Evolutionary conservation across 208 protist genomes (phyloP).

Genomic region (Crithidia bombi): DNA sequence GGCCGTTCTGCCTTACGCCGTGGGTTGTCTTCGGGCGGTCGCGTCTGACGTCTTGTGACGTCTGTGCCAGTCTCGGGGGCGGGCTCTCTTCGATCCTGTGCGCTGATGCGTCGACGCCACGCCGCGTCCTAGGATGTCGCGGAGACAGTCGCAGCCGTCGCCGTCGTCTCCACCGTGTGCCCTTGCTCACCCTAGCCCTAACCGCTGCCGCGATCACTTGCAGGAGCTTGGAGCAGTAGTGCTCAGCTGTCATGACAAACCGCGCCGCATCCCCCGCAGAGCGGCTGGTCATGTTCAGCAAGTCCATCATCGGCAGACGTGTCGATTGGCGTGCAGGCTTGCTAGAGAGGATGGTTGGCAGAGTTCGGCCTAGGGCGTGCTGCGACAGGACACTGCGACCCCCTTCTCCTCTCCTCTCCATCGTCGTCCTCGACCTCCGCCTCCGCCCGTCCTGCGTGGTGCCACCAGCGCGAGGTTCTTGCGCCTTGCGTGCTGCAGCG

Average conservation of each 20-base stretch:
- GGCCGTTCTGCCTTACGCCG: too few relatives aligned
- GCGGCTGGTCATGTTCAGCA: conserved; percentile 70
- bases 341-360: conserved; percentile 85
- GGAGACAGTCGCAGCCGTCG: background rate
- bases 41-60: too few relatives aligned
- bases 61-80: too few relatives aligned
- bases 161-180: conserved; percentile 24
- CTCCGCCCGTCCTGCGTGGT: background rate
- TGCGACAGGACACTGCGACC: conserved; percentile 30
- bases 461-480: conserved; percentile 16
- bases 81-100: too few relatives aligned
- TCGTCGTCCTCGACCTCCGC: conserved; percentile 9
- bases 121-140: background rate
- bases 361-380: conserved; percentile 66
- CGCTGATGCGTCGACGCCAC: background rate
- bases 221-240: conserved; percentile 79
- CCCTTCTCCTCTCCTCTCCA: background rate
- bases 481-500: conserved; percentile 16
- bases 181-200: conserved; percentile 52
- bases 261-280: conserved; percentile 60
- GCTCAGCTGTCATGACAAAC: conserved; percentile 75
- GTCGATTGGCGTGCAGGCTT: conserved; percentile 87
- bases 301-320: conserved; percentile 78
- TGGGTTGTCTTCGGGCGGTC: too few relatives aligned
- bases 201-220: conserved; percentile 63